phyloP scores from a whole-genome alignment of 805 yeast genomes.

The Teunomyces funiuensis region DNA sequence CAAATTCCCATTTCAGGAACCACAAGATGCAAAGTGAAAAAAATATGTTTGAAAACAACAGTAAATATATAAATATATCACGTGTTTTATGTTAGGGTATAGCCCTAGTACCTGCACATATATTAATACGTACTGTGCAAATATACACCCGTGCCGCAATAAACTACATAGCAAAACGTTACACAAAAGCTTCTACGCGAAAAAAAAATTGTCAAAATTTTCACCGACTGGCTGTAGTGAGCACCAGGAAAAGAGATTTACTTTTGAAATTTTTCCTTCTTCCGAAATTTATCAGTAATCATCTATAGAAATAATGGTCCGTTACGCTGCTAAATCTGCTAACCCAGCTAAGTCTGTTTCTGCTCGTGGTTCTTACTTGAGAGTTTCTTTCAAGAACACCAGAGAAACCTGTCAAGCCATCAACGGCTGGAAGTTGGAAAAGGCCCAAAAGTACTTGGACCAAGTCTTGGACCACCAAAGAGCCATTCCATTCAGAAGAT shows the following conservation, averaged over 20 bases:
- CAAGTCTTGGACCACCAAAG: conserved; percentile 97
- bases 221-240: conserved; percentile 3
- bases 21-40: background rate
- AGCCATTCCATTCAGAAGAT: conserved; percentile 99
- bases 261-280: conserved; percentile 6
- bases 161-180: background rate
- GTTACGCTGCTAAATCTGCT: conserved; percentile 99
- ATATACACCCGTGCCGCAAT: conserved; percentile 1
- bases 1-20: background rate
- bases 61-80: background rate
- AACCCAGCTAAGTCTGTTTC: conserved; percentile 99
- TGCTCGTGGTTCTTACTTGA: conserved; percentile 98
- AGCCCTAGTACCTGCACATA: background rate
- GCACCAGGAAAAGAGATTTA: conserved; percentile 5
- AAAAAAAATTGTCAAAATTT: conserved; percentile 5
- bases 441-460: conserved; percentile 92
- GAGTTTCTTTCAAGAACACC: conserved; percentile 99
- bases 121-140: background rate
- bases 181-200: background rate
- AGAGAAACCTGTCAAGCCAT: conserved; percentile 99
- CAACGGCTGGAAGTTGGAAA: conserved; percentile 96
- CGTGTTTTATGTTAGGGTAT: background rate
- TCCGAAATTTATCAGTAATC: conserved; percentile 5
- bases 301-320: conserved; percentile 66
- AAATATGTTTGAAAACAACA: background rate